Base-by-base conservation (phyloP, 352 stramenopile species). In the Pythium phragmiticola region DNA sequence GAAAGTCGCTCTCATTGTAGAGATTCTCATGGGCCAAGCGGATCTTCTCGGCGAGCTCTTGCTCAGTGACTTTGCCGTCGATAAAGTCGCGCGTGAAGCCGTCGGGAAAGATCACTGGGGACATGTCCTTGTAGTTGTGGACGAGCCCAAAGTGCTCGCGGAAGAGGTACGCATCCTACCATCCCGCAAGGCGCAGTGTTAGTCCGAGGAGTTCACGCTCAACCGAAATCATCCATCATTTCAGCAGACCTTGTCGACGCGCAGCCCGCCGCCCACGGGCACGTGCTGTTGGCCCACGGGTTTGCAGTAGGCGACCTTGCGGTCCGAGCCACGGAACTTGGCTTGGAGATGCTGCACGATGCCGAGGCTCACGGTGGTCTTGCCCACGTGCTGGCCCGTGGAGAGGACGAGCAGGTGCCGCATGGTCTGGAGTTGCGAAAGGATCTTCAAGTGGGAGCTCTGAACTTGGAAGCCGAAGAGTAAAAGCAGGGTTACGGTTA, bases 21-120 rank as follows among this genome's bases (percentile, higher is more conserved):
- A 99, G 74, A 23, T 89, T 85, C 50, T 75, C 72, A 69, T 97
- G 94, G 19, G 92, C 88, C 23, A 63, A 34, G 43, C 82, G 67
- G 55, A 99, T 98, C 30, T 87, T 73, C 17, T 79, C 69, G 46
- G 90, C 77, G 57, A 95, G 84, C 68, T 95, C 72, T 41, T 81
- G 67, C 26, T 88, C 79, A n/a, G 84, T 96, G 21, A 97, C 87
- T 69, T 98, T 94, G 16, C 96, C 96, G 73, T 99, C 96, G 57
- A 99, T 95, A 66, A 96, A 99, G 57, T 98, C 83, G 68, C 95
- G 92, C 43, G 97, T 99, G 74, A 99, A 99, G 23, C 96, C 96
- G 37, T 89, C 70, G 0, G 96, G 96, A 70, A 99, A 98, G 73
- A 99, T 94, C 28, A 99, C 96, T 33, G 97, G 97, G 59, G 88